These are phyloP conservation scores for Berberis vulgaris DNA, from an alignment of 164 flowering plant species.

Conservation along the genomic window DNA sequence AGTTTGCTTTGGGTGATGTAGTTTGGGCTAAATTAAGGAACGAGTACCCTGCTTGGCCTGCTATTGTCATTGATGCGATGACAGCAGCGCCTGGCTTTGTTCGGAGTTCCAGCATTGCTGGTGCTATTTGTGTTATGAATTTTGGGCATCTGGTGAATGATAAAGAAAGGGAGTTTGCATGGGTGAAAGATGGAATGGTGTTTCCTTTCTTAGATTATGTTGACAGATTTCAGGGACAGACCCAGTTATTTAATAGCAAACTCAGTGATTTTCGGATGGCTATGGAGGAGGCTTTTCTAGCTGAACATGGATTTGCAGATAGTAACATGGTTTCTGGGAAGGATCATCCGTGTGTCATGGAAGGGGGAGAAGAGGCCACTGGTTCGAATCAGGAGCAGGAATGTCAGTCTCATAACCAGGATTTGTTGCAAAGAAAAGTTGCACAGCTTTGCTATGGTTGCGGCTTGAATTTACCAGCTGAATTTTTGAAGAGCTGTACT, in stretches of 20 bases:
- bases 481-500: constrained; percentile 33
- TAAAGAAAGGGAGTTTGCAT: constrained; percentile 73
- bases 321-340: constrained; percentile 37
- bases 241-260: constrained; percentile 42
- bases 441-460: constrained; percentile 53
- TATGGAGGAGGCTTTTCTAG: constrained; percentile 84
- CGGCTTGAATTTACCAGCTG: constrained; percentile 45
- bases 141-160: constrained; percentile 73
- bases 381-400: constrained; percentile 57
- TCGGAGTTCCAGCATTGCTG: constrained; percentile 55
- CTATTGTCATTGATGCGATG: constrained; percentile 81
- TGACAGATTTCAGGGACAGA: constrained; percentile 85
- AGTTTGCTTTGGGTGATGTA: constrained; percentile 71
- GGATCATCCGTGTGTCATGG: constrained; percentile 22
- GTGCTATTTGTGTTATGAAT: constrained; percentile 86
- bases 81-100: constrained; percentile 69
- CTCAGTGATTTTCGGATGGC: constrained; percentile 70
- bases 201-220: constrained; percentile 72
- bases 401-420: constrained; percentile 38
- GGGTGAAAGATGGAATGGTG: constrained; percentile 75
- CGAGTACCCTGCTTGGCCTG: constrained; percentile 87
- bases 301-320: constrained; percentile 51
- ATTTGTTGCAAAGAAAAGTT: constrained; percentile 16
- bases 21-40: constrained; percentile 92
- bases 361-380: constrained; percentile 46